Evolutionary conservation across 129 eudicot species (phyloP), one percentile per base, ranked within the genome.

Genomic region (Flaveria ramosissima): DNA sequence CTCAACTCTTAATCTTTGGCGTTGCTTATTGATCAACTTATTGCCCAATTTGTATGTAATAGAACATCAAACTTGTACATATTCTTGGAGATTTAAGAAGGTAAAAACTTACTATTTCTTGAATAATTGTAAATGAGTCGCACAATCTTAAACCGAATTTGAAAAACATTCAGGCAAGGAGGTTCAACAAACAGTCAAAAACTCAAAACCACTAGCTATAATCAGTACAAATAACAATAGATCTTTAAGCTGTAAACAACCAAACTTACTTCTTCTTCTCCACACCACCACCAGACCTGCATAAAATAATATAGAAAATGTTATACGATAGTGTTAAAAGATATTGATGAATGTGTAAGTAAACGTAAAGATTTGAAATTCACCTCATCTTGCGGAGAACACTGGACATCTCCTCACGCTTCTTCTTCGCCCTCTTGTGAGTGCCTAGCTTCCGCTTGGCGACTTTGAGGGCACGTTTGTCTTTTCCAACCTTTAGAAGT

Each of bases 381-480:
- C 16, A 72, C 77, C 77, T 72, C 52, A 36, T 55, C 67, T 72
- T 72, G 17, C 77, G 77, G 19, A 72, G 77, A n/a, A 72, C 66
- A 7, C 17, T 55, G 13, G 77, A 72, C 67, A 72, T 72, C 52
- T 72, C 77, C 66, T 72, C 77, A 20, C 77, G 24, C 77, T 72
- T 72, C 77, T 72, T 72, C 45, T 72, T 72, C 6, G 77, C 77
- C 32, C 77, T 53, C 77, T 72, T 55, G 52, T 72, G 77, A 36
- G 77, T 72, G 23, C 77, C 77, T 36, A 72, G 26, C 52, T 72
- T 72, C 26, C 67, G 77, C 11, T 72, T 72, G 6, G 67, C 67
- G 13, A 72, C 66, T 72, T 72, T 72, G 51, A 72, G 77, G 17
- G 77, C 77, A 19, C 77, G 77, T 19, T 72, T 72, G 77, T 72